These are phyloP conservation scores for Aegilops tauschii DNA, from an alignment of 176 grass and related monocot genomes.

Conservation along the genomic window DNA sequence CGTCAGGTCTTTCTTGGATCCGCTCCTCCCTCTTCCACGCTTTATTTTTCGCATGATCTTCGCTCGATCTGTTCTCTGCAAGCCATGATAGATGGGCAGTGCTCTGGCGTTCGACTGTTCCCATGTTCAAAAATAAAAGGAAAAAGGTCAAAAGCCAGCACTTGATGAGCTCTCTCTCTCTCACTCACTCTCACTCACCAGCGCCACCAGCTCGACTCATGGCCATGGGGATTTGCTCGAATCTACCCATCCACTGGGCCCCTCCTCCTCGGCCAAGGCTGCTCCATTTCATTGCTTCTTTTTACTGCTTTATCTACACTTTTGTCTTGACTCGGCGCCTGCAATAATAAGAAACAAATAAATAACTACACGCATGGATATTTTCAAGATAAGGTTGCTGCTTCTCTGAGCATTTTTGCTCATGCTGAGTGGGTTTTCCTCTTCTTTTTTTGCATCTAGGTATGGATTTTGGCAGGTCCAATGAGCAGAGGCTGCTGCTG, in stretches of 20 bases:
- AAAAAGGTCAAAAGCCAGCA: slow-evolving; percentile 27
- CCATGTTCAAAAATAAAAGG: slow-evolving; percentile 17
- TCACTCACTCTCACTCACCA: background rate
- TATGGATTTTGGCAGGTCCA: slow-evolving; percentile 44
- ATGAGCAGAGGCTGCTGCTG: slow-evolving; percentile 53
- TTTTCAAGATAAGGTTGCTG: slow-evolving; percentile 39
- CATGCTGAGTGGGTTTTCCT: slow-evolving; percentile 23
- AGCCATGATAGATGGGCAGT: background rate
- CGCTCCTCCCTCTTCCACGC: too few relatives aligned
- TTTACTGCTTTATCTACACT: background rate
- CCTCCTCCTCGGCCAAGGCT: slow-evolving; percentile 24
- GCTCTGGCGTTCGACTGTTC: slow-evolving; percentile 1
- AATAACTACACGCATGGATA: background rate
- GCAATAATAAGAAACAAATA: background rate
- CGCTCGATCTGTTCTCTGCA: slow-evolving; percentile 11
- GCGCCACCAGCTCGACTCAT: background rate
- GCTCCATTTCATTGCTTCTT: slow-evolving; percentile 35
- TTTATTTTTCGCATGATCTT: background rate
- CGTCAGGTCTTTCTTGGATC: slow-evolving; percentile 29
- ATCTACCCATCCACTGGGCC: background rate
- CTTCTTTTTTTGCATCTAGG: slow-evolving; percentile 22
- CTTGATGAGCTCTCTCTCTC: slow-evolving; percentile 36
- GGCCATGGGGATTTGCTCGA: slow-evolving; percentile 35
- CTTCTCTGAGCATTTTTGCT: background rate
- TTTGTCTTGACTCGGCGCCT: slow-evolving; percentile 30